Evolutionary conservation across 164 flowering plant species (phyloP), one percentile per base, ranked within the genome.

Genomic region (Berberis thunbergii): DNA sequence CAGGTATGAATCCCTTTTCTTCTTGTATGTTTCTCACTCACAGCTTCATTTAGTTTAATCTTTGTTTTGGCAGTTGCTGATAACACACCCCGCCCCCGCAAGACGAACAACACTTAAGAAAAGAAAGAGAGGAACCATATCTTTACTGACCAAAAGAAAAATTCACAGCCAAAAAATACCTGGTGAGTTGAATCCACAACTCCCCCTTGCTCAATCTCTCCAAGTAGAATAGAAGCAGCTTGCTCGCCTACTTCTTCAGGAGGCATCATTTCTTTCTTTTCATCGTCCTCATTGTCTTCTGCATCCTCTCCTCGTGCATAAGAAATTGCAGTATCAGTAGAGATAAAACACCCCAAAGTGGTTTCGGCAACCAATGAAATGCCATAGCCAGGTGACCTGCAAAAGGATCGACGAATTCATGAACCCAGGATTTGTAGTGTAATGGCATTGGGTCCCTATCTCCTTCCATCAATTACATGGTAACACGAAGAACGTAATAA

Each of bases 151-250:
- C 26, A 52, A 52, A 7, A 26, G 4, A 52, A 52, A 52, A 11
- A 52, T 7, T 52, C 45, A 66, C 83, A 57, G 41, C 26, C 26
- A 26, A 26, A 26, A 26, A 26, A 26, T 26, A 90, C 98, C 97
- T 91, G 98, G 72, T 91, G 97, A 39, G 87, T 84, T 12, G 97
- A 91, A 79, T 91, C 97, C 4, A 94, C 96, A 0, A 94, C 95
- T 45, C 99, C 97, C 6, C 97, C 97, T 74, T 84, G 87, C 70
- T 84, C 87, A 55, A 94, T 78, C 79, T 94, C 97, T 68, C 75
- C 81, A 55, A 94, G 87, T 11, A 94, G 78, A 67, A 68, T 56
- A 8, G 88, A 83, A 62, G 97, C 97, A 70, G 83, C 77, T 72
- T 85, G 82, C 76, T 73, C 83, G 41, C 97, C 96, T 60, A 85